A percentile compares a stretch with the other conserved stretches of the same genome.
phyloP scores from a whole-genome alignment of 2,329 filamentous ascomycete species.

The Colletotrichum sp. region DNA sequence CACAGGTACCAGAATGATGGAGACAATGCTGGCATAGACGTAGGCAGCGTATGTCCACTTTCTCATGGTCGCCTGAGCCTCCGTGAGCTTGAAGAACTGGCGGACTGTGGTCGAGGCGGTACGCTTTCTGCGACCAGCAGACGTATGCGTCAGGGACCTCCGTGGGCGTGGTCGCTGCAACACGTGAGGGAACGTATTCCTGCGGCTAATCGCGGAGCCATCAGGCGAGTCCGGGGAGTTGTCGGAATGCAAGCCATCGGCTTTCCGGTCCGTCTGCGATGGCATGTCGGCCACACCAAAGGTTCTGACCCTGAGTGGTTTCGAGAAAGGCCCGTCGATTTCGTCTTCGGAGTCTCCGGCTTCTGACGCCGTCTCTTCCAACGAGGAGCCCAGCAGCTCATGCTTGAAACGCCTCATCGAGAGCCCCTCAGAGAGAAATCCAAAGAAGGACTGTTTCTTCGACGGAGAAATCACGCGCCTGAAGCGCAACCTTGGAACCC shows the following conservation, averaged over 20 bases:
- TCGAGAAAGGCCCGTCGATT: not conserved
- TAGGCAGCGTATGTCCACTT: slow-evolving; percentile 87
- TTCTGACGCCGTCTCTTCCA: slow-evolving; percentile 36
- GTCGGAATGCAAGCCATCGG: not conserved
- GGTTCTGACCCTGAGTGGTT: slow-evolving; percentile 30
- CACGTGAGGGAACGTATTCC: slow-evolving; percentile 59
- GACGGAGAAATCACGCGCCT: slow-evolving; percentile 53
- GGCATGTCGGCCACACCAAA: slow-evolving; percentile 25
- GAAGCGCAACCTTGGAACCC: slow-evolving; percentile 92
- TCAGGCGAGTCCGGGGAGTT: slow-evolving; percentile 24
- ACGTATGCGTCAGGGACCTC: slow-evolving; percentile 56
- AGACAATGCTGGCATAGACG: slow-evolving; percentile 71
- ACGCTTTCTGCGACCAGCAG: slow-evolving; percentile 70
- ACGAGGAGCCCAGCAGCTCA: slow-evolving; percentile 35
- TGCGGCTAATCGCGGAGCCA: slow-evolving; percentile 30
- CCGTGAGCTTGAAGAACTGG: slow-evolving; percentile 81
- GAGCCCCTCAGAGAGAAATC: slow-evolving; percentile 45
- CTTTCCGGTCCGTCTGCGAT: not conserved
- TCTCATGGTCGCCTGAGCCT: slow-evolving; percentile 73
- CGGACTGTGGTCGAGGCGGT: slow-evolving; percentile 68
- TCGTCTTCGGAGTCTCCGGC: slow-evolving; percentile 32
- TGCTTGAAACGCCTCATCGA: slow-evolving; percentile 53
- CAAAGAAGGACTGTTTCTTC: slow-evolving; percentile 38
- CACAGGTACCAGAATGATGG: slow-evolving; percentile 73
- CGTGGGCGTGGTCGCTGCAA: slow-evolving; percentile 30